phyloP scores from a whole-genome alignment of 1,284 basidiomycete species.

The Sanghuangporus sanghuang region DNA sequence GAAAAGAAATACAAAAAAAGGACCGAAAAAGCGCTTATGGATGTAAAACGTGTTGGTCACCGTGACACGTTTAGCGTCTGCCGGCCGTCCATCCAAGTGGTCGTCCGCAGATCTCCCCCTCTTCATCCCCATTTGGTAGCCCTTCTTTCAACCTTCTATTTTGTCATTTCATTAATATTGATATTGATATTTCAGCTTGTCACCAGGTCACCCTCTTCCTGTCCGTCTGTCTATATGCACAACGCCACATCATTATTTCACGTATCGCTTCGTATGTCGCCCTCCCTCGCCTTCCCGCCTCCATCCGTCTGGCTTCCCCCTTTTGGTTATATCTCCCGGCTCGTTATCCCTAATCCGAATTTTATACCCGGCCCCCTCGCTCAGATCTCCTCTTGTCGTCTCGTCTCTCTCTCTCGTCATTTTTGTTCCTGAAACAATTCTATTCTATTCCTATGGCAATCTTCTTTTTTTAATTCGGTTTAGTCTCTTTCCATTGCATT shows the following conservation, averaged over 20 bases:
- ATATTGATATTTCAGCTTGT: neutral
- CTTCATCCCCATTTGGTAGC: neutral
- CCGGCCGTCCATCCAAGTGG: neutral
- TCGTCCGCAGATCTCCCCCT: neutral
- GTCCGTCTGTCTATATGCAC: neutral
- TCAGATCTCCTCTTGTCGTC: neutral
- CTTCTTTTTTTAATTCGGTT: neutral
- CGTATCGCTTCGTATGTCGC: neutral
- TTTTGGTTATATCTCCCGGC: neutral
- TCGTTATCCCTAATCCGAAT: neutral
- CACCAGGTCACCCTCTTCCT: neutral
- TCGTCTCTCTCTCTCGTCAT: no score
- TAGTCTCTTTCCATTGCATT: neutral
- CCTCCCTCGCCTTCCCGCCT: neutral
- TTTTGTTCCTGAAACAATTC: neutral
- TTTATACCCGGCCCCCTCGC: neutral
- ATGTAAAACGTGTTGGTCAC: slow-evolving; percentile 5
- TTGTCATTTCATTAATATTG: neutral
- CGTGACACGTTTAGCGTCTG: slow-evolving; percentile 6
- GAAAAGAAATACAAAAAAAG: neutral
- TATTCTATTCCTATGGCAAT: neutral
- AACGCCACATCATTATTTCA: neutral
- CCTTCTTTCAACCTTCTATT: neutral
- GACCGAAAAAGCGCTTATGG: neutral
- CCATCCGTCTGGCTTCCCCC: neutral